These are phyloP conservation scores for Fusarium humuli DNA, from an alignment of 2,329 filamentous ascomycete species.

Conservation along the genomic window DNA sequence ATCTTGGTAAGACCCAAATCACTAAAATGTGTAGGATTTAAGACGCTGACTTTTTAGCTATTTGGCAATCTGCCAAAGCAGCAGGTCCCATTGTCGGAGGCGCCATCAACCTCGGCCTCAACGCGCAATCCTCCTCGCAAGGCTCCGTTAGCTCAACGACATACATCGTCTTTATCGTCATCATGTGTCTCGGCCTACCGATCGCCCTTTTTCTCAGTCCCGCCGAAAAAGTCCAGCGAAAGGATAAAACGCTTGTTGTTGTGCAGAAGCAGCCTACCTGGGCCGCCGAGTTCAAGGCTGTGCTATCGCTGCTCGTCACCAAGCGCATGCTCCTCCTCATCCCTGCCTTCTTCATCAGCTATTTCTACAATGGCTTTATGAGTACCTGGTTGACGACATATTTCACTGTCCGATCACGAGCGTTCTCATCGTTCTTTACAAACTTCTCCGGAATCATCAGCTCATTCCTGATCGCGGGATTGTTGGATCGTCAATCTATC, in stretches of 20 bases:
- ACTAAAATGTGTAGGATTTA: rapidly evolving
- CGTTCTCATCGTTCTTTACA: constrained; percentile 19
- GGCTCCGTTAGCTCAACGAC: constrained; percentile 28
- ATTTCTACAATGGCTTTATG: constrained; percentile 22
- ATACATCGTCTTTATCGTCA: constrained; percentile 26
- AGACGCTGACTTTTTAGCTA: constrained; percentile 57
- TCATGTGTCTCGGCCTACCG: constrained; percentile 22
- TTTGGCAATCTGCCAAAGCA: constrained; percentile 74
- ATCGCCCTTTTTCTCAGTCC: constrained; percentile 2
- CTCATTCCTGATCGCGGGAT: background rate
- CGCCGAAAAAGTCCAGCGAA: constrained; percentile 11
- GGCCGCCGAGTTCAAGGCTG: constrained; percentile 31
- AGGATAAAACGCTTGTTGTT: constrained; percentile 10
- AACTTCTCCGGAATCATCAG: constrained; percentile 25
- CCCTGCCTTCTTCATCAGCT: constrained; percentile 24
- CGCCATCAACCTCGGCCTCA: constrained; percentile 74
- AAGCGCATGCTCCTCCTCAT: constrained; percentile 31
- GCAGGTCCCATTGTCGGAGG: constrained; percentile 62
- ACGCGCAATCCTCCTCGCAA: constrained; percentile 48
- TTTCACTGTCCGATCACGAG: constrained; percentile 20
- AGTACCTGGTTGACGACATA: constrained; percentile 23
- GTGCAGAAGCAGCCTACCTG: constrained; percentile 20
- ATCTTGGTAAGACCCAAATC: background rate
- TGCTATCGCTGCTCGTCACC: constrained; percentile 6
- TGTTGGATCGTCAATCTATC: constrained; percentile 34